Evolutionary conservation across 495 filamentous ascomycete genomes (phyloP), one percentile per base, ranked within the genome.

Genomic region (Penicillium pulvis): DNA sequence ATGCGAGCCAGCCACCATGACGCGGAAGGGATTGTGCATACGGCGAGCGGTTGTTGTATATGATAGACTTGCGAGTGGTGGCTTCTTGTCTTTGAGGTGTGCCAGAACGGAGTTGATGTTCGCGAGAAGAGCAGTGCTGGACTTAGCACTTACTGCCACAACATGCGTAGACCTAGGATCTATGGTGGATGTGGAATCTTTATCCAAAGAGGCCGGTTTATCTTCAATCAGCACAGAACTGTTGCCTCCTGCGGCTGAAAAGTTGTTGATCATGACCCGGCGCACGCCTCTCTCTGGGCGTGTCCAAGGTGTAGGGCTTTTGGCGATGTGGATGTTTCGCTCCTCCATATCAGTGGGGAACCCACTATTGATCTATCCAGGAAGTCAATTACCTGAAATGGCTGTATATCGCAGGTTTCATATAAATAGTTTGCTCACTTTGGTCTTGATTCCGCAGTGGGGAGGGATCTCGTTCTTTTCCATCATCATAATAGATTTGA

Each of bases 41-140:
- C 84, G 82, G 28, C 90, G 83, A 42, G 88, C 90, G 4, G 87
- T 90, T 4, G 85, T 87, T 3, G 88, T 89, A 68, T 92, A 93
- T 4, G 30, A 31, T 31, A 31, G 30, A 4, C 8, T 9, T 19
- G 10, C 14, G 12, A 11, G 41, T 4, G 89, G 81, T 7, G 7
- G 48, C 1, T 14, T 43, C 41, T 43, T 14, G n/a, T n/a, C n/a
- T n/a, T n/a, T n/a, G n/a, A n/a, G n/a, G n/a, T n/a, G n/a, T n/a
- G n/a, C n/a, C n/a, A n/a, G n/a, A n/a, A n/a, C 9, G 59, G 51
- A 4, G 66, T n/a, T n/a, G n/a, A n/a, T n/a, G n/a, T n/a, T n/a
- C n/a, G n/a, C n/a, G n/a, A n/a, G n/a, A n/a, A n/a, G n/a, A n/a
- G n/a, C n/a, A n/a, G n/a, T n/a, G n/a, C n/a, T n/a, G n/a, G n/a